phyloP scores from a whole-genome alignment of 1,284 basidiomycete genomes.

The Schizophyllum commune region DNA sequence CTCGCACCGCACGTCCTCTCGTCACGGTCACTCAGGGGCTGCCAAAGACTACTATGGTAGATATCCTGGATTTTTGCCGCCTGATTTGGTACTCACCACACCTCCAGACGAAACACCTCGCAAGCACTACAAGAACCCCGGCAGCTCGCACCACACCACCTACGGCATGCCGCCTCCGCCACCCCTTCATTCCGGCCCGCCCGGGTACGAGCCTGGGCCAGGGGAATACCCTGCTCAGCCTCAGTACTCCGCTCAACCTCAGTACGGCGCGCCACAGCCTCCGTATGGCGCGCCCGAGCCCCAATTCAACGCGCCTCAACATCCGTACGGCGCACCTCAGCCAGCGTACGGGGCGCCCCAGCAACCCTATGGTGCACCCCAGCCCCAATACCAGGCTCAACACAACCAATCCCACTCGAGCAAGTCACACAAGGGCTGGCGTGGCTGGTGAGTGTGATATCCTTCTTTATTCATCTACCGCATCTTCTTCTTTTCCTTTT shows the following conservation, averaged over 20 bases:
- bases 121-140: not conserved
- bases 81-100: not conserved
- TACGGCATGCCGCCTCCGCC: too few relatives aligned
- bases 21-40: not conserved
- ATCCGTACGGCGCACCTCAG: too few relatives aligned
- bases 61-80: not conserved
- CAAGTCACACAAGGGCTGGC: not conserved
- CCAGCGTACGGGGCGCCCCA: too few relatives aligned
- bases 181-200: too few relatives aligned
- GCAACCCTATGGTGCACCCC: not conserved
- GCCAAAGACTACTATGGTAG: not conserved
- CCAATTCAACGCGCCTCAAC: not conserved
- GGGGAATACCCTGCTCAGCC: too few relatives aligned
- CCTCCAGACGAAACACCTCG: not conserved
- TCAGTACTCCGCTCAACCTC: too few relatives aligned
- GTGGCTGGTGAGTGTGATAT: not conserved
- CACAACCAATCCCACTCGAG: not conserved
- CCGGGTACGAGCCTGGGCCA: too few relatives aligned
- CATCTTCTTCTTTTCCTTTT: too few relatives aligned
- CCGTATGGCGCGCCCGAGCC: not conserved
- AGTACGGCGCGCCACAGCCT: too few relatives aligned
- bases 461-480: not conserved
- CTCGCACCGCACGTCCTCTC: not conserved
- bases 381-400: not conserved
- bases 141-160: too few relatives aligned